phyloP scores from a whole-genome alignment of 225 moss, liverwort and hornwort species.

The Sphagnum tenellum region DNA sequence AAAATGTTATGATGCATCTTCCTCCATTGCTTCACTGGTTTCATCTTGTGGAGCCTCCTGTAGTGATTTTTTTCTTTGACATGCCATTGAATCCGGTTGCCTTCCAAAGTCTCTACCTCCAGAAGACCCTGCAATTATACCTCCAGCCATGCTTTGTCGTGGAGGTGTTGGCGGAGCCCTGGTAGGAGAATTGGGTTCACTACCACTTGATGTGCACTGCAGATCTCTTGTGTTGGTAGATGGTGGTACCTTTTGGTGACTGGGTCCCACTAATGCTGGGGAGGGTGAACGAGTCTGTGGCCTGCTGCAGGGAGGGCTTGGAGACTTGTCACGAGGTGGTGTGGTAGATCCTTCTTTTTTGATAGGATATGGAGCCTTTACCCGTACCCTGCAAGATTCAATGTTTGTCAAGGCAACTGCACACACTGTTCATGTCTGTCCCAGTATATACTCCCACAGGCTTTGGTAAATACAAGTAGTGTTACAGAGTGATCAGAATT shows the following conservation, averaged over 20 bases:
- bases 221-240: constrained; percentile 12
- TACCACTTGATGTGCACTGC: constrained; percentile 14
- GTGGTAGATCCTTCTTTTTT: constrained; percentile 18
- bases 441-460: no score
- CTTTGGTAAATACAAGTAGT: background rate
- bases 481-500: background rate
- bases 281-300: constrained; percentile 20
- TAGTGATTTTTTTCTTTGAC: constrained; percentile 9
- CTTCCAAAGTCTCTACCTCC: constrained; percentile 13
- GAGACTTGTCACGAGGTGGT: constrained; percentile 20
- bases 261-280: constrained; percentile 3
- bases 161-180: constrained; percentile 23
- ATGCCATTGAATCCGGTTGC: constrained; percentile 8
- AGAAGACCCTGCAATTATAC: constrained; percentile 12
- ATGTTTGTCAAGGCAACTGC: no score
- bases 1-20: constrained; percentile 8
- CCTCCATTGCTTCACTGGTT: constrained; percentile 10
- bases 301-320: constrained; percentile 13
- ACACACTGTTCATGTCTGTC: no score
- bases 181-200: constrained; percentile 32
- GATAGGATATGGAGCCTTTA: constrained; percentile 19
- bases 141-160: constrained; percentile 15
- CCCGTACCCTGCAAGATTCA: constrained; percentile 14
- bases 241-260: constrained; percentile 11
- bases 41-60: constrained; percentile 6